Evolutionary conservation across 768 basidiomycete species (phyloP), one percentile per base, ranked within the genome.

Genomic region (Suillus cothurnatus): DNA sequence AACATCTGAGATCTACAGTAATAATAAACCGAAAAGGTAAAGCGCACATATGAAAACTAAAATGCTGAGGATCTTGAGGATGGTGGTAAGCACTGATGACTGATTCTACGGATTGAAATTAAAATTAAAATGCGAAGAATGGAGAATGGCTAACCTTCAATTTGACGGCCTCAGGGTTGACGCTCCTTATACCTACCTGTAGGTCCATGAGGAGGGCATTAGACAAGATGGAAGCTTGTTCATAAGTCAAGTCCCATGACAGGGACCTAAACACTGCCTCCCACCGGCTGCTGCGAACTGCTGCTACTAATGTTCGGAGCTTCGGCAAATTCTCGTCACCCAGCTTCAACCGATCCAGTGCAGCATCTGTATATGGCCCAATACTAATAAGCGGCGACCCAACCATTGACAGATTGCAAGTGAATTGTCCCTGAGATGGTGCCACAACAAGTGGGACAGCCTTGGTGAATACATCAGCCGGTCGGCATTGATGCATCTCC

Each of bases 311-410:
- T 11, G 26, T 50, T 31, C 32, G 7, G 7, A 66, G 45, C 19
- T 50, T 43, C 3, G 41, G 66, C 11, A 66, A 23, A 15, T 39
- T 47, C 26, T 66, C 17, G 2, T 66, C 58, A 3, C 62, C 62
- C 41, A 66, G 3, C 26, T 60, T 63, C 26, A 66, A 61, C 3
- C 3, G 8, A 38, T 66, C 26, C 0, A 66, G 41, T 28, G 53
- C 47, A 28, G 62, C 49, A 61, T 66, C 62, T 31, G 62, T 60
- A 34, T 59, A n/a, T 4, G 66, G 62, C 9, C 66, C 62, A 34
- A 66, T 64, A 59, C 66, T 66, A 45, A 66, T 64, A 21, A 66
- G 45, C 2, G 47, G 32, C 2, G 17, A 26, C 21, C 61, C 28
- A 36, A 32, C 34, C 23, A 63, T 34, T 34, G 26, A 23, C 23